Evolutionary conservation across 2,329 filamentous ascomycete species (phyloP), one percentile per base, ranked within the genome.

Genomic region (Claviceps sp.): DNA sequence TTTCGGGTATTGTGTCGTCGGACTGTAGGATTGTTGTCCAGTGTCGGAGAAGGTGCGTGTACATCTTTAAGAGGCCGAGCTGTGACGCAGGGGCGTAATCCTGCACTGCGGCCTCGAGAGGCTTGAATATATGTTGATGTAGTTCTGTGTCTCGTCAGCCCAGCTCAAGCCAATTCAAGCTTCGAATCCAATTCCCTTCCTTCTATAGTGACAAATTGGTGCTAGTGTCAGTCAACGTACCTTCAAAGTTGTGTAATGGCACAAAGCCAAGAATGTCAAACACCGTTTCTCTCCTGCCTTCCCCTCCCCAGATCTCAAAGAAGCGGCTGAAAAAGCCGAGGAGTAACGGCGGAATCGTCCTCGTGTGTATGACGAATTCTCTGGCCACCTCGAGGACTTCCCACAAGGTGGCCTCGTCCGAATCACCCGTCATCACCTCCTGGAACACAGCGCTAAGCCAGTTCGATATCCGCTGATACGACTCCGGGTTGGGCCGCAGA

Each of bases 31-130:
- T 55, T 9, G 70, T 62, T 6, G 68, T 70, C 81, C 81, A 84
- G 53, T 81, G 76, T 11, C 73, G 76, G 46, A 91, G 73, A 5
- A 94, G 69, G 11, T 67, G 66, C 1, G 77, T 82, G 65, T 91
- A 93, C 55, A 88, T 81, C 1, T 65, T 65, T 2, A 93, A 72
- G 2, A 94, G 68, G 2, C 71, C 70, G 0, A 77, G 61, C 58
- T 82, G 83, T 0, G 81, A 79, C 5, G 70, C 60, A 0, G 72
- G 54, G 1, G 70, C 71, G 43, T 74, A 71, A 57, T 77, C 70
- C 9, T 80, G 64, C 1, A 81, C 60, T 22, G 68, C 70, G 1
- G 65, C 64, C 59, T 85, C 79, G 13, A 84, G 65, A 1, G 70
- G 71, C 24, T 67, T 60, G 20, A 84, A 72, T 13, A 76, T 67